Conservation (phyloP, 345 rosid species). For the Lumnitzera racemosa region DNA sequence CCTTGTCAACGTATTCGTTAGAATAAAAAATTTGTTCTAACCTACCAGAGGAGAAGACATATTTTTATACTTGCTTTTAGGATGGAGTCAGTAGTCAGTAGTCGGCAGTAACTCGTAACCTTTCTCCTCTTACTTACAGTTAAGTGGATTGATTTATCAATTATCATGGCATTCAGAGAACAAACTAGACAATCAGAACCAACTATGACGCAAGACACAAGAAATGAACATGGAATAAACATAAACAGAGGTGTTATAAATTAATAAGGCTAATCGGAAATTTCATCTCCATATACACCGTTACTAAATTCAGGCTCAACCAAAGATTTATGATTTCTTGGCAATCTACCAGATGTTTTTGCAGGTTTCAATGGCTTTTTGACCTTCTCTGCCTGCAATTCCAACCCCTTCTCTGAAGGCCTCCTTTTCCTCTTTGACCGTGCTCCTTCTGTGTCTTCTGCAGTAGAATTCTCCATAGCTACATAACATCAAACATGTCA, state of each 20-base stretch:
- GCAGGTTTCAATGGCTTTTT: conserved; percentile 56
- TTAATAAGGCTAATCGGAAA: conserved; percentile 33
- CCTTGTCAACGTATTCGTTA: too few relatives aligned
- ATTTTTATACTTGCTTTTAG: too few relatives aligned
- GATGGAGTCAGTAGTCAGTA: too few relatives aligned
- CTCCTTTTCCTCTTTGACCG: conserved; percentile 67
- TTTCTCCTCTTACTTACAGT: too few relatives aligned
- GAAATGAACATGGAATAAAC: background rate
- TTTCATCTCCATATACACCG: conserved; percentile 39
- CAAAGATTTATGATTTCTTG: conserved; percentile 50
- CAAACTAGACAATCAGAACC: background rate
- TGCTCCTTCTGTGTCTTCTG: conserved; percentile 76
- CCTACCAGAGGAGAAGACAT: too few relatives aligned
- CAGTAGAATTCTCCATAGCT: conserved; percentile 19
- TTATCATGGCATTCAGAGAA: too few relatives aligned
- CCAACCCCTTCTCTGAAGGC: conserved; percentile 96
- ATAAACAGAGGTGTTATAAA: background rate
- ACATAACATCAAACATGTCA: conserved; percentile 1
- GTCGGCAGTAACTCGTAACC: too few relatives aligned
- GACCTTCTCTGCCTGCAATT: conserved; percentile 87
- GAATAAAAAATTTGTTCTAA: too few relatives aligned
- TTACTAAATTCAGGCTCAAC: conserved; percentile 46
- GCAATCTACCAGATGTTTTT: conserved; percentile 46
- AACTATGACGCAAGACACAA: background rate
- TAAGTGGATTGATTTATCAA: too few relatives aligned